These are phyloP conservation scores for Parietaria judaica DNA, from an alignment of 306 rosid genomes.

Conservation along the genomic window DNA sequence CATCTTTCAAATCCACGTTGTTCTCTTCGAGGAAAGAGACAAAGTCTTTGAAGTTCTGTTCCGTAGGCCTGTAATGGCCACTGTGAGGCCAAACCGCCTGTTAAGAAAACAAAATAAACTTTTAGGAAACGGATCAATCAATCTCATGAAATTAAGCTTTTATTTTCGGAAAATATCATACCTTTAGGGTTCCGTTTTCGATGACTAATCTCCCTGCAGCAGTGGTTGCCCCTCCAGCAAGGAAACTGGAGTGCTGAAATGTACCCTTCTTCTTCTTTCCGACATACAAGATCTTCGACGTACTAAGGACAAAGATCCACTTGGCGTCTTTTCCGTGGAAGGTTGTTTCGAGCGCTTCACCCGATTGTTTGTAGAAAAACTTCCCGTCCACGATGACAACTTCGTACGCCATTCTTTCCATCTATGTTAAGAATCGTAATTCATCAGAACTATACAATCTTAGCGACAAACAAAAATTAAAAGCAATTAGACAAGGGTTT, in stretches of 20 bases:
- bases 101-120: constrained; percentile 26
- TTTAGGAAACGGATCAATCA: too few relatives aligned
- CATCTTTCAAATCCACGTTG: constrained; percentile 69
- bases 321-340: constrained; percentile 46
- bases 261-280: constrained; percentile 91
- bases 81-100: constrained; percentile 99
- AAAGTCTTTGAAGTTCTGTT: constrained; percentile 76
- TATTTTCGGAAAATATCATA: constrained; percentile 15
- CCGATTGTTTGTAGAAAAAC: constrained; percentile 65
- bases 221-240: constrained; percentile 99
- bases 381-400: constrained; percentile 70
- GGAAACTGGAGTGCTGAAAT: constrained; percentile 97
- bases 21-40: constrained; percentile 75
- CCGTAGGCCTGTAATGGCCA: constrained; percentile 90
- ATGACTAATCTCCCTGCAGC: constrained; percentile 92
- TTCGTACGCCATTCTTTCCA: constrained; percentile 88
- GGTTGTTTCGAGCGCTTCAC: constrained; percentile 55
- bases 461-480: neutral
- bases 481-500: too few relatives aligned
- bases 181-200: constrained; percentile 81
- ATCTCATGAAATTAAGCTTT: too few relatives aligned
- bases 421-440: constrained; percentile 35
- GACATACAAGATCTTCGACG: constrained; percentile 69
- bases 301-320: constrained; percentile 96
- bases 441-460: constrained; percentile 5